These are phyloP conservation scores for Spergularia bocconei DNA, from an alignment of 148 eudicot species.

Conservation along the genomic window DNA sequence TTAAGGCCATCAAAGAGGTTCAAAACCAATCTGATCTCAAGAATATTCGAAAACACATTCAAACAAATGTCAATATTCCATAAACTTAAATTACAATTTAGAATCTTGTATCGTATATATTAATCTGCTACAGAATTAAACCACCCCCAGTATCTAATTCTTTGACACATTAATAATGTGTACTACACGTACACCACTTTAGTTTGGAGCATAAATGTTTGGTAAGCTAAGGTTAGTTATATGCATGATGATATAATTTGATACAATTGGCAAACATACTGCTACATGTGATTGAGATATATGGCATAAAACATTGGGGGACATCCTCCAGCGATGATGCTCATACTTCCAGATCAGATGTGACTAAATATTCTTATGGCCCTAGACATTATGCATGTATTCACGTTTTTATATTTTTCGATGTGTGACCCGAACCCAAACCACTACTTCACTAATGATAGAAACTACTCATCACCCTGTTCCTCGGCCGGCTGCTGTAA, in stretches of 20 bases:
- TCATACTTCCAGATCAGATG: conserved; percentile 27
- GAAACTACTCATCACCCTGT: too few species aligned
- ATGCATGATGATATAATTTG: conserved; percentile 10
- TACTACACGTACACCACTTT: neutral
- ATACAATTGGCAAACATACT: conserved; percentile 9
- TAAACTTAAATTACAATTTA: too few species aligned
- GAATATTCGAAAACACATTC: too few species aligned
- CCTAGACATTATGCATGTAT: conserved; percentile 28
- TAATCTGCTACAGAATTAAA: too few species aligned
- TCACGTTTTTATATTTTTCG: conserved; percentile 9
- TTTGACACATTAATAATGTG: too few species aligned
- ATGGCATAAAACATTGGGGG: conserved; percentile 15
- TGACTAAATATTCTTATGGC: conserved; percentile 31
- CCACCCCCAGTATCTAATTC: too few species aligned
- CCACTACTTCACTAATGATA: too few species aligned
- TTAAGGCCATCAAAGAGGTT: too few species aligned
- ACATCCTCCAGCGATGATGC: conserved; percentile 25
- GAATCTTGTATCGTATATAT: too few species aligned
- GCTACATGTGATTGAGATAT: conserved; percentile 17
- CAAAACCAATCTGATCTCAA: too few species aligned
- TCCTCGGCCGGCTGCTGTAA: too few species aligned
- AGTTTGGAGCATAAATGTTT: conserved; percentile 13
- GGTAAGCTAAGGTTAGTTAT: conserved; percentile 26
- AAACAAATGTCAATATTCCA: too few species aligned
- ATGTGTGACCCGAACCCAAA: neutral